Base-by-base conservation (phyloP, 1,139 yeast genomes). In the Arxiozyma slooffiae region DNA sequence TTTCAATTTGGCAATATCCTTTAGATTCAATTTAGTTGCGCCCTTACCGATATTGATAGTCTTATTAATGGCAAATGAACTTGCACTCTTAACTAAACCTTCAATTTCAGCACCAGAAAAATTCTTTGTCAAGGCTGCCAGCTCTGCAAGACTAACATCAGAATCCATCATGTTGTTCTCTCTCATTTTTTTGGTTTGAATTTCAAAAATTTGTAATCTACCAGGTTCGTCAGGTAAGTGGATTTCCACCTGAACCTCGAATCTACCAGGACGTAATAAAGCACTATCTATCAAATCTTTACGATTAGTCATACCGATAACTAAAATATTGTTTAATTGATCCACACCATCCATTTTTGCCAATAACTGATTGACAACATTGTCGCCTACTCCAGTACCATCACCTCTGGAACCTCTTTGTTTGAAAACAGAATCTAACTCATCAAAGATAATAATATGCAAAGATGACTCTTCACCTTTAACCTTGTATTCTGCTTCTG, bases 271-370 rank as follows among this genome's bases (percentile, higher is more conserved):
- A 74, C 99, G 88, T 60, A 92, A 73, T 57, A 92, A 74, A 0
- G 99, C 99, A 57, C 72, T 80, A 75, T 92, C 99, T 59, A 92
- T 94, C 71, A 92, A 78, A 71, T 92, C 99, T 63, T 82, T 80
- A 70, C 99, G 80, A 70, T 92, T 92, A 52, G 99, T 92, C 98
- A 92, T 92, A 72, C 99, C 99, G 68, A 92, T 94, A 49, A 92
- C 89, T 66, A 92, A 78, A 57, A 92, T 90, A 64, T 92, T 92
- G 71, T 92, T 92, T 58, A 92, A 75, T 67, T 90, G 97, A 62
- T 92, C 98, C 51, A 92, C 98, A 78, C 99, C 99, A 68, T 92
- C 99, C 98, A 92, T 94, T 68, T 92, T 92, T 14, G 98, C 94
- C 60, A 92, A 78, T 62, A 92, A 79, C 74, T 92, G 99, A 71